Evolutionary conservation across 768 basidiomycete genomes (phyloP), one percentile per base, ranked within the genome.

Genomic region (Hemileccinum rubropunctum): DNA sequence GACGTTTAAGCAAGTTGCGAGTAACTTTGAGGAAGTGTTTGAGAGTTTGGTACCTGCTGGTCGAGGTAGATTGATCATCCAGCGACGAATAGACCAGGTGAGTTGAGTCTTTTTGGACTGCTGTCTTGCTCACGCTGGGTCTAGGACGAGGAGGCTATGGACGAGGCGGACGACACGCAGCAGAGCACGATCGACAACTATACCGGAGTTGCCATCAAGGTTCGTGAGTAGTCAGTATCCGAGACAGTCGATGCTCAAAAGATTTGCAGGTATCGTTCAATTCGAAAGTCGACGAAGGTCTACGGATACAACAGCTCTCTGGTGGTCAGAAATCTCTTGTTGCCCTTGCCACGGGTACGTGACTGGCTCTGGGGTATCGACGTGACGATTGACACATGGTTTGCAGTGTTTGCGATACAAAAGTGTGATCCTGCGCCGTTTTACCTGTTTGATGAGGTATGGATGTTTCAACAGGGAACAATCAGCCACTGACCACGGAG

Each of bases 351-450:
- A 88, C 91, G 30, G 91, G 92, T 91, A 52, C 26, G 52, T 72
- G 54, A 11, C 13, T 6, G 10, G 35, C 13, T 45, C 20, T 44
- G 3, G 9, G 23, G 44, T 20, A 7, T 20, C 14, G 30, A 37
- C 6, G 12, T 17, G 18, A 43, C 11, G 8, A 32, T 45, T 58
- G 18, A 66, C 43, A 9, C 9, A 37, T 15, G 12, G n/a, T 28
- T 41, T 27, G 1, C 61, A 91, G 95, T 99, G 21, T 98, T 99
- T 62, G 93, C 95, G 14, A 98, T 98, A 58, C 97, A 99, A 71
- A 98, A 97, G 70, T 98, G 95, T 64, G 97, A 99, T 62, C 97
- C 97, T 2, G 95, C 97, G 0, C 97, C 97, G 2, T 99, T 99
- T 74, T 98, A 98, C 69, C 77, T 99, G n/a, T 98, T 99, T 60